Evolutionary conservation across 495 filamentous ascomycete species (phyloP), one percentile per base, ranked within the genome.

Genomic region (Daldinia childiae): DNA sequence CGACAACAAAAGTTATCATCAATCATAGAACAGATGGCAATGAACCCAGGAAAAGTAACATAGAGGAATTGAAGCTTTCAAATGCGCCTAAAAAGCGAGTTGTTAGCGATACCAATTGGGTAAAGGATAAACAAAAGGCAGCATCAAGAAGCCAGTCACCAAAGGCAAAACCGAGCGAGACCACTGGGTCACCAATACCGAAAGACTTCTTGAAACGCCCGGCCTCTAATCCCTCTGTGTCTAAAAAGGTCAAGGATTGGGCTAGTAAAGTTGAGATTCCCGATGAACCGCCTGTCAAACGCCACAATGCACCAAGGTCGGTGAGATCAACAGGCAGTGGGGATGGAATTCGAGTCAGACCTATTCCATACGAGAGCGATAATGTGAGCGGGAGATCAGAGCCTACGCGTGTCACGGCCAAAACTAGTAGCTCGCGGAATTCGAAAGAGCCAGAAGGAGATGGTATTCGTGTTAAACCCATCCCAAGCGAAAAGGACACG

Each of bases 31-130:
- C 56, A 9, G 69, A 57, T 41, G 65, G 38, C 27, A 62, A 64
- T 8, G 70, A 64, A 15, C 34, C 50, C 12, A 64, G 77, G 56
- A 71, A 76, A 36, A 66, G 61, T 32, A 68, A 67, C 21, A 75
- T 79, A 51, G 73, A 61, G 6, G 71, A 76, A 7, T 54, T 71
- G 14, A 72, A 60, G 45, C 67, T 76, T 15, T 79, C 77, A 43
- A 74, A 57, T 32, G 69, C 78, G 19, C 92, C 92, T 6, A 88
- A 89, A 72, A 95, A 93, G 82, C 86, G 92, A 54, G 89, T 95
- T 24, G 85, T 95, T 21, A 93, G 92, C 72, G 92, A 95, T 79
- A 88, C 89, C 41, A 90, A 95, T 69, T 95, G 92, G 92, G 84
- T 86, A 80, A 86, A 85, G 74, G 76, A 80, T 30, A 78, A 80